Evolutionary conservation across 2,329 filamentous ascomycete species (phyloP).

Genomic region (Myriosclerotinia duriaeana): DNA sequence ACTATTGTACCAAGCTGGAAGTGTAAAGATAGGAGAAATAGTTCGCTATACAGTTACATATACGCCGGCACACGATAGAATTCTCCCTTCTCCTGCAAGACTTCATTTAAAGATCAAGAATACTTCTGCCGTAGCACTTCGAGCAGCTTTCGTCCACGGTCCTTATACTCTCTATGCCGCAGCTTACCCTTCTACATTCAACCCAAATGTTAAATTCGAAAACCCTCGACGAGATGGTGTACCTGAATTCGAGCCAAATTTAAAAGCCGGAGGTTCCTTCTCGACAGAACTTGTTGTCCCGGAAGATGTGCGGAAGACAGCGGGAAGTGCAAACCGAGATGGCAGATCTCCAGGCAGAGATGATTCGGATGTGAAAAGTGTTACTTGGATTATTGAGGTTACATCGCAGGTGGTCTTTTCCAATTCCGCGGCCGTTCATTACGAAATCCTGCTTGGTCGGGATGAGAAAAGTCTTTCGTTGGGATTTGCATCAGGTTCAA

Average conservation of each 20-base stretch:
- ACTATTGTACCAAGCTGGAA: slow-evolving; percentile 85
- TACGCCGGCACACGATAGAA: slow-evolving; percentile 82
- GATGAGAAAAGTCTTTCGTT: slow-evolving; percentile 80
- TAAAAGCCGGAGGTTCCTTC: slow-evolving; percentile 92
- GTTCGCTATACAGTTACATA: slow-evolving; percentile 92
- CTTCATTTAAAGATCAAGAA: slow-evolving; percentile 90
- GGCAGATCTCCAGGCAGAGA: slow-evolving; percentile 42
- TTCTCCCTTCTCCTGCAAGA: slow-evolving; percentile 78
- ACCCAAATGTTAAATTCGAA: slow-evolving; percentile 76
- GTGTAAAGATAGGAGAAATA: slow-evolving; percentile 90
- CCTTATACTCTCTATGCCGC: slow-evolving; percentile 89
- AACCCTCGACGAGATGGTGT: slow-evolving; percentile 69
- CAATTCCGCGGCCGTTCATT: slow-evolving; percentile 79
- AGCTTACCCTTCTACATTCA: slow-evolving; percentile 79
- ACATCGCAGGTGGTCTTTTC: slow-evolving; percentile 94
- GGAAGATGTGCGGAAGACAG: slow-evolving; percentile 68
- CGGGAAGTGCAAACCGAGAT: slow-evolving; percentile 50
- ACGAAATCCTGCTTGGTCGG: slow-evolving; percentile 80
- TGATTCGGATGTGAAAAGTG: slow-evolving; percentile 52
- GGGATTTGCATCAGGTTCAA: slow-evolving; percentile 43
- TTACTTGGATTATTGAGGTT: slow-evolving; percentile 88
- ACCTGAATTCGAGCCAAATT: slow-evolving; percentile 91
- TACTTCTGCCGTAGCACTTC: slow-evolving; percentile 82
- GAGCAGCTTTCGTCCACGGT: slow-evolving; percentile 93
- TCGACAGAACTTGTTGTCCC: slow-evolving; percentile 77